Base-by-base conservation (phyloP, 2,329 filamentous ascomycete species). In the Cucurbitaria berberidis region DNA sequence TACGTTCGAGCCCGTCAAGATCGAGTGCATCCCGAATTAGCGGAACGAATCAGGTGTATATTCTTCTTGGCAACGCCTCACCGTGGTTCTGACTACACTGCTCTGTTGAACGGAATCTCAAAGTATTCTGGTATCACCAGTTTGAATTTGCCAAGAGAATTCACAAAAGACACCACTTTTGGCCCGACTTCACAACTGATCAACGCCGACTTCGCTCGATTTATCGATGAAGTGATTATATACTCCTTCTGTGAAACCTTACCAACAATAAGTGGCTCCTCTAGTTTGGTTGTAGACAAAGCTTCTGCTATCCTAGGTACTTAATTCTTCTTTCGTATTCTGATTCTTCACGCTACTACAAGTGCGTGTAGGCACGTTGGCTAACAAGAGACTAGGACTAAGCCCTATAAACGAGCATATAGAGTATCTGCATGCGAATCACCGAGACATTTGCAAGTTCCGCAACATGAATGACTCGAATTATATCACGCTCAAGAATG, bases 51-150 rank as follows among this genome's bases (percentile, higher is more conserved):
- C 10, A 30, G 18, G 16, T 39, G 34, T 22, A 32, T 52, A 11
- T 22, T 45, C 36, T 52, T 52, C 22, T 34, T 52, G 15, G 49
- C 49, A 34, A 52, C 49, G 27, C 49, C 49, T 7, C 49, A 52
- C 30, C 42, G 49, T 24, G 49, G 49, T 10, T 30, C 49, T n/a
- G 43, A 42, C 19, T 34, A 27, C 9, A 34, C 49, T 7, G 19
- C 41, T 19, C 22, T 52, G 18, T 34, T 52, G 16, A 48, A 41
- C 16, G 36, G 36, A 13, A 16, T 48, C 6, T 32, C 32, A 5
- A 44, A 44, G 15, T 44, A 32, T 32, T 44, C 11, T 32, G 41
- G 41, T 15, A n/a, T 32, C 5, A 32, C 27, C n/a, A 24, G 41
- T 18, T 15, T 30, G 10, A 44, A 24, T 10, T 44, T 24, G 27